These are phyloP conservation scores for Sistotremastrum suecicum DNA, from an alignment of 768 basidiomycete genomes.

Conservation along the genomic window DNA sequence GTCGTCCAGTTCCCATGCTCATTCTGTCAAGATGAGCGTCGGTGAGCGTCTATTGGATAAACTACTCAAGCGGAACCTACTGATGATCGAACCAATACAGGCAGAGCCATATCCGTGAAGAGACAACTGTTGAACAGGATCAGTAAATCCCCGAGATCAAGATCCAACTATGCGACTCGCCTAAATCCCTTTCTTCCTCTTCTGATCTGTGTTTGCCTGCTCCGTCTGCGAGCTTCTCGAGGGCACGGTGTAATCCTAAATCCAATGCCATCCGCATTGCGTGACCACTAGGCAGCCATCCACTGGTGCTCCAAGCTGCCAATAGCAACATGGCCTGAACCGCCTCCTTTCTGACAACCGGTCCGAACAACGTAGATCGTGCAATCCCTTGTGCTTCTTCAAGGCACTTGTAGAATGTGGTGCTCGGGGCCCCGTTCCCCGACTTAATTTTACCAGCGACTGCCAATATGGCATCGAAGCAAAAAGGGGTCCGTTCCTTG, in stretches of 20 bases:
- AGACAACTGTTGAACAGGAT: slow-evolving; percentile 46
- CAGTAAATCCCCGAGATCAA: slow-evolving; percentile 1
- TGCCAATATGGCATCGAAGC: slow-evolving; percentile 86
- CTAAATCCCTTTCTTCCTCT: slow-evolving; percentile 71
- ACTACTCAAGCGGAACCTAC: slow-evolving; percentile 28
- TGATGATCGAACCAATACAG: slow-evolving; percentile 96
- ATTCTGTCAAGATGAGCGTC: slow-evolving; percentile 33
- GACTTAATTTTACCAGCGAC: slow-evolving; percentile 87
- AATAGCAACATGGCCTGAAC: slow-evolving; percentile 89
- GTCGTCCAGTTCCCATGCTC: slow-evolving; percentile 84
- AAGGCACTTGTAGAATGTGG: slow-evolving; percentile 80
- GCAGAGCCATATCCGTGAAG: slow-evolving; percentile 87
- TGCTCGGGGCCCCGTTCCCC: slow-evolving; percentile 72
- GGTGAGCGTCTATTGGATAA: not conserved
- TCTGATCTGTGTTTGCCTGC: slow-evolving; percentile 48
- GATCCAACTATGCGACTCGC: slow-evolving; percentile 24
- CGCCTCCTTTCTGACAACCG: slow-evolving; percentile 87
- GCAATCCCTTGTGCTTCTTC: slow-evolving; percentile 96
- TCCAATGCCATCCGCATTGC: slow-evolving; percentile 95
- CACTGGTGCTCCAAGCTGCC: slow-evolving; percentile 88
- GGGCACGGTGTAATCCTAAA: slow-evolving; percentile 80
- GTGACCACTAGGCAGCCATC: slow-evolving; percentile 91
- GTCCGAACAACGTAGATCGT: slow-evolving; percentile 83
- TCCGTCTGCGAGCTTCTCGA: slow-evolving; percentile 78
- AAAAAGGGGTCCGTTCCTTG: slow-evolving; percentile 90